Base-by-base conservation (phyloP, 1,284 basidiomycete species). In the Agroathelia rolfsii region DNA sequence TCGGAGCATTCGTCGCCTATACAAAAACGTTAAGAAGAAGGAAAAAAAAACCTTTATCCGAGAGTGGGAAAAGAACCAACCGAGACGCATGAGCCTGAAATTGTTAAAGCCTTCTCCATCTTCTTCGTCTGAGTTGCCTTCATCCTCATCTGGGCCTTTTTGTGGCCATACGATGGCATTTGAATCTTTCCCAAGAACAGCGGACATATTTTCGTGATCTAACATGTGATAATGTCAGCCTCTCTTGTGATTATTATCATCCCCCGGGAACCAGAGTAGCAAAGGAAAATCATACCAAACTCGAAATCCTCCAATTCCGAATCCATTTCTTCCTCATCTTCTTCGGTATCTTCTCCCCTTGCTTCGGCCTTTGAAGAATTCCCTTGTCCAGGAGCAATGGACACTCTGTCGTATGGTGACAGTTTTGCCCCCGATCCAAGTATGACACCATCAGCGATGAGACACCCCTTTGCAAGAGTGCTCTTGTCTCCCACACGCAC, bases 391-490 rank as follows among this genome's bases (percentile, higher is more conserved):
- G n/a, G n/a, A n/a, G n/a, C n/a, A n/a, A n/a, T 66, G 31, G 78
- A 75, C 27, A 97, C 62, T 34, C 87, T 66, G 43, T 78, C 72
- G 47, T 86, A 92, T 14, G 75, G 71, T 15, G 62, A 58, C 21
- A 96, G 50, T 33, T 54, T 60, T n/a, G 83, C 82, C 18, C 72
- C 66, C 10, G 79, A 77, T 0, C 86, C 86, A 11, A 96, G 61
- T 22, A 67, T 63, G 3, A 93, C 90, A 11, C 72, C 79, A 46
- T 90, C 80, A 0, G 76, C 87, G 26, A 96, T 65, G 35, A 90
- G 60, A 48, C 80, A 86, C 11, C 89, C 86, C 24, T 63, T 62
- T 26, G 68, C 66, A 14, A 93, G 53, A 6, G 54, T 59, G 37
- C 69, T 72, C 19, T 72, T 72, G 30, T 80, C 77, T 34, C 75